Conservation (phyloP, 2,329 filamentous ascomycete genomes). For the Apiospora kogelbergensis region DNA sequence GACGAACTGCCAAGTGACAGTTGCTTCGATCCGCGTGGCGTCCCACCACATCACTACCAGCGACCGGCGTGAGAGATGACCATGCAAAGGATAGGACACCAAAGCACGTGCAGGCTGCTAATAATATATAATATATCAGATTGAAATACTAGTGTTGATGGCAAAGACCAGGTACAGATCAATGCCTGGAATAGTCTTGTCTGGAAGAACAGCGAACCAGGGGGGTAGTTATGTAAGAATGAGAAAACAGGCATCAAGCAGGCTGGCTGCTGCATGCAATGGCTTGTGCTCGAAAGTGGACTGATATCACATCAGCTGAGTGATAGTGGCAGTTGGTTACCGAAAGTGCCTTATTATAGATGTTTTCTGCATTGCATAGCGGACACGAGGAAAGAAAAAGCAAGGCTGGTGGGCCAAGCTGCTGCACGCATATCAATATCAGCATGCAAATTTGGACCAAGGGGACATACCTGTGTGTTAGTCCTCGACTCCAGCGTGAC, state of each 20-base stretch:
- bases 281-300: neutral
- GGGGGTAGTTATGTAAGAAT: neutral
- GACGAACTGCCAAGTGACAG: slow-evolving; percentile 68
- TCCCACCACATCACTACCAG: slow-evolving; percentile 65
- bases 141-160: neutral
- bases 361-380: neutral
- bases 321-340: neutral
- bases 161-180: neutral
- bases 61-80: neutral
- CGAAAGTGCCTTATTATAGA: neutral
- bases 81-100: neutral
- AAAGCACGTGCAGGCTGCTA: neutral
- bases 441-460: neutral
- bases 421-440: neutral
- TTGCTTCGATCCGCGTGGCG: slow-evolving; percentile 65
- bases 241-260: neutral
- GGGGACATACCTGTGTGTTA: neutral
- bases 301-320: slow-evolving; percentile 1
- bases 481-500: neutral
- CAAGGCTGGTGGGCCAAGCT: neutral
- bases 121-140: neutral
- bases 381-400: neutral
- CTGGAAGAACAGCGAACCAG: neutral
- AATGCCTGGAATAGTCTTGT: neutral
- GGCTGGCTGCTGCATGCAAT: neutral